Evolutionary conservation across 257 asterid genomes (phyloP), one percentile per base, ranked within the genome.

Genomic region (Cynanchum wilfordii): DNA sequence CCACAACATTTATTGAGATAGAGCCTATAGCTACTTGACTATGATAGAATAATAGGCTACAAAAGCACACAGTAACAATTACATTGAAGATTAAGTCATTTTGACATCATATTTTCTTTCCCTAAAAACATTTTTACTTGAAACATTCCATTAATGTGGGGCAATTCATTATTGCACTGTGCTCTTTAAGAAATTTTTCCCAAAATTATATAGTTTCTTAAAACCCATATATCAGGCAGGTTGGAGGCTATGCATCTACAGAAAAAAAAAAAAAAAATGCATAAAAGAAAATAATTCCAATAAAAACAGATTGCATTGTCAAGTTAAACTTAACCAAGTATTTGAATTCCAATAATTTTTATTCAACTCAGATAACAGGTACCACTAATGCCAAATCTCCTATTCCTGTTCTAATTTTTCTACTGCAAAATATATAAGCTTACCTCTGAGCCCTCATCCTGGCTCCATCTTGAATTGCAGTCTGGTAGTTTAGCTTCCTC

Each of bases 391-490:
- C 25, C 45, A 38, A 62, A 33, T 30, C 68, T 62, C 25, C 13
- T 2, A 2, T 60, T 62, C 36, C 57, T 17, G 3, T 13, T 60
- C 38, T 59, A 25, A 20, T 30, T 7, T 33, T 30, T 30, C 36
- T 24, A 13, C 54, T 33, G 11, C 5, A 40, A 70, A 68, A 42
- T 40, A 19, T 36, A 56, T 36, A 68, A 50, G 29, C 52, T 56
- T 84, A 93, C 97, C 98, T 91, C 94, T 1, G 97, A 93, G 50
- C 98, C 97, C 75, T 89, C 98, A 38, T 87, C 94, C 76, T 91
- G 96, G 76, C 97, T 91, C 96, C 96, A 91, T 78, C 77, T 89
- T 51, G 98, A 93, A 73, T 89, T 93, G 79, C 98, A 93, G 84
- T 86, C 86, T 68, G 89, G 80, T 30, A 87, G 70, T 80, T 88